phyloP scores from a whole-genome alignment of 345 rosid species.

The Rhodomyrtus tomentosa region DNA sequence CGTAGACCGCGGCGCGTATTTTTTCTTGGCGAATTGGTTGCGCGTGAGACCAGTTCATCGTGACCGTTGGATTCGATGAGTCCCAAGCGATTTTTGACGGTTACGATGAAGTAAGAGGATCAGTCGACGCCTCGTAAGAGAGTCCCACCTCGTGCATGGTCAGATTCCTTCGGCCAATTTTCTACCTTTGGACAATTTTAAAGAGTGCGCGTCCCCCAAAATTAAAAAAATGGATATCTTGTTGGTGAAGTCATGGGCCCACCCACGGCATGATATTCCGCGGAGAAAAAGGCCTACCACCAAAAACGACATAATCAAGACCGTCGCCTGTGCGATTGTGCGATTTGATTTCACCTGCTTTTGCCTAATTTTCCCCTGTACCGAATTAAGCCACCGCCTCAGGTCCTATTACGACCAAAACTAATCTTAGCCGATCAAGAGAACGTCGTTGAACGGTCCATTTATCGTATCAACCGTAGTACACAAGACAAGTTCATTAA shows the following conservation, averaged over 20 bases:
- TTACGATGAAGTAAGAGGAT: neutral
- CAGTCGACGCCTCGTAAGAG: neutral
- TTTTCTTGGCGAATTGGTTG: neutral
- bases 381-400: neutral
- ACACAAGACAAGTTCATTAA: too few relatives aligned
- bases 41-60: neutral
- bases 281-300: neutral
- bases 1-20: neutral
- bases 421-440: neutral
- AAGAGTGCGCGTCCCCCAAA: neutral
- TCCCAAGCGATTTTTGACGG: neutral
- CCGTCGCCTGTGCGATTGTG: neutral
- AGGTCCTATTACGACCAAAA: neutral
- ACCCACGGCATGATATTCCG: neutral
- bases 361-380: neutral
- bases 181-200: neutral
- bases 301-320: rapidly evolving
- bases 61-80: neutral
- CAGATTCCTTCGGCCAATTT: neutral
- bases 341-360: neutral
- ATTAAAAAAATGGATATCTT: neutral
- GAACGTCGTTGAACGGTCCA: neutral
- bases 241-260: neutral
- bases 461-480: neutral
- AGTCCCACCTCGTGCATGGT: neutral